Base-by-base conservation (phyloP, 2,329 filamentous ascomycete species). In the Fusarium odoratissimum region DNA sequence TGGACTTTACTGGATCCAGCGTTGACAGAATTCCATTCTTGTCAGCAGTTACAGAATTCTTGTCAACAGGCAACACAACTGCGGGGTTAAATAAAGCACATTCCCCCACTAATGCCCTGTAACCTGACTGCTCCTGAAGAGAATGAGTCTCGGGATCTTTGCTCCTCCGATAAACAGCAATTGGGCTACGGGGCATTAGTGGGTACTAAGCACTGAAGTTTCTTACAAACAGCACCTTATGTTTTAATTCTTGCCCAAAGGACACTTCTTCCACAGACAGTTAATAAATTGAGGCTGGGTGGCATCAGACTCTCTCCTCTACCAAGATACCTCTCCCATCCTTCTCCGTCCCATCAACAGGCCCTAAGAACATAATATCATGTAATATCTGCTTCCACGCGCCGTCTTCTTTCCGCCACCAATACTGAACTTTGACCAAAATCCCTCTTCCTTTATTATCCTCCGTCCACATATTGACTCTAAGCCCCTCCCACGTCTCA, bases 381-480 rank as follows among this genome's bases (percentile, higher is more conserved):
- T 67, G 64, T 0, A 67, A 14, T 5, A 67, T 67, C 23, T 67
- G 64, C 23, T 61, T 67, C 63, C 64, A 67, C 11, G 3, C 17
- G 0, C 35, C 63, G 6, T 16, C 44, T 11, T 67, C 64, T 23
- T 21, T 4, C 3, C 64, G 35, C 64, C 64, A 67, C 64, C 64
- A 67, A 11, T 67, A 67, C 1, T 67, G 54, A 7, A 67, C 64
- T 2, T 67, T 67, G n/a, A 67, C 64, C 3, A 61, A 37, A 7
- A 67, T 46, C 2, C 64, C 63, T 5, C 54, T 67, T 0, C 40
- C 46, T 2, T 19, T 16, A 8, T 21, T 37, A 38, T 67, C 64
- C 14, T 67, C 21, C 11, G 54, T 67, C 64, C 64, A 67, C 63
- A 67, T 67, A 28, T 67, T 60, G 0, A 67, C 64, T 35, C 63